Conservation (phyloP, 2,329 filamentous ascomycete species). For the Zasmidium angulare region DNA sequence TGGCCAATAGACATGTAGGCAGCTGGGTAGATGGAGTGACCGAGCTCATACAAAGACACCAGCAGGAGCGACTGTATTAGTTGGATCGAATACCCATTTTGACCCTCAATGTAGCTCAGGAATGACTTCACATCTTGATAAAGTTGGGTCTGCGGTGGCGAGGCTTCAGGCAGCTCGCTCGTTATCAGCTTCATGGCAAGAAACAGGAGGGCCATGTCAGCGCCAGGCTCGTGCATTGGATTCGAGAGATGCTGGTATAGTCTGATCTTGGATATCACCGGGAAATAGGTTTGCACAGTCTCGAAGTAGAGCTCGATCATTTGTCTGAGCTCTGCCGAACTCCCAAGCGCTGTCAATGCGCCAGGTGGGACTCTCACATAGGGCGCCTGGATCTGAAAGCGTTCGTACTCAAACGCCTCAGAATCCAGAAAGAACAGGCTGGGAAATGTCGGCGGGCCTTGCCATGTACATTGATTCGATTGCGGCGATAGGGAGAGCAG, state of each 20-base stretch:
- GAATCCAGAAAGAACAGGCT: constrained; percentile 47
- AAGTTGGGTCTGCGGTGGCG: constrained; percentile 37
- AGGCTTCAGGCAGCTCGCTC: constrained; percentile 38
- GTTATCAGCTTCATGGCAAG: constrained; percentile 50
- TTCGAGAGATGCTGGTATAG: constrained; percentile 43
- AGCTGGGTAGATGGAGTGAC: constrained; percentile 52
- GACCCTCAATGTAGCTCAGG: constrained; percentile 42
- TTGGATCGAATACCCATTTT: constrained; percentile 44
- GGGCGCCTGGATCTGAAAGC: constrained; percentile 42
- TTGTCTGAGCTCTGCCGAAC: constrained; percentile 39
- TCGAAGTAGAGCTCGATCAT: constrained; percentile 45
- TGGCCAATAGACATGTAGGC: constrained; percentile 51
- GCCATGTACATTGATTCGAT: constrained; percentile 4
- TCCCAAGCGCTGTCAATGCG: constrained; percentile 38
- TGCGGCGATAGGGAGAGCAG: constrained; percentile 28
- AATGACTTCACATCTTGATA: constrained; percentile 49
- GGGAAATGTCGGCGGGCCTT: constrained; percentile 37
- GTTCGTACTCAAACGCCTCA: constrained; percentile 39
- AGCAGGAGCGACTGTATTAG: constrained; percentile 49
- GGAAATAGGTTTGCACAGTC: constrained; percentile 50
- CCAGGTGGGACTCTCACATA: constrained; percentile 42
- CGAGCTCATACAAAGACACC: constrained; percentile 50
- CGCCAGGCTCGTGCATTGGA: constrained; percentile 45
- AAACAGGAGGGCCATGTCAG: constrained; percentile 50
- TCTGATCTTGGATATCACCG: constrained; percentile 50